phyloP scores from a whole-genome alignment of 495 filamentous ascomycete species.

The Neurospora hispaniola region DNA sequence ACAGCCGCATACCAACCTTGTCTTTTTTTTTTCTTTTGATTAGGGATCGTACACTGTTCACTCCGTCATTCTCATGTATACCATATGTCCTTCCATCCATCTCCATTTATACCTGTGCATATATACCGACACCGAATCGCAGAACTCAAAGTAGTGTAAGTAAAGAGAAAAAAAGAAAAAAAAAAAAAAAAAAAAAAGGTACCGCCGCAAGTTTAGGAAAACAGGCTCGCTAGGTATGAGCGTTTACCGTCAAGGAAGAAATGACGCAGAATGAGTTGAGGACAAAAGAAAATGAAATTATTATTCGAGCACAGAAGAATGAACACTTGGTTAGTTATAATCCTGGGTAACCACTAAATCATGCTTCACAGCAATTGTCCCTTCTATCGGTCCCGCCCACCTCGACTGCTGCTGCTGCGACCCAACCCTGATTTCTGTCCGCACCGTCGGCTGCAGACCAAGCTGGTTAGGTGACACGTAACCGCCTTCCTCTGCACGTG shows the following conservation, averaged over 20 bases:
- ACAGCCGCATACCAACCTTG: background rate
- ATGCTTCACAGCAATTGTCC: background rate
- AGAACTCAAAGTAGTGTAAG: background rate
- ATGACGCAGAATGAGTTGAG: background rate
- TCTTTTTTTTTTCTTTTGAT: background rate
- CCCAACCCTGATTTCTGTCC: conserved; percentile 14
- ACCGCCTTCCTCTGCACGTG: background rate
- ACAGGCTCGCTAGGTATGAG: background rate
- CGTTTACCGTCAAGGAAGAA: background rate
- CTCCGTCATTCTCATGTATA: background rate
- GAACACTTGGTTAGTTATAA: background rate
- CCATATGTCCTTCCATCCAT: background rate
- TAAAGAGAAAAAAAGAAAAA: no score
- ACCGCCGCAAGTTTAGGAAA: background rate
- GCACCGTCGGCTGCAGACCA: conserved; percentile 13
- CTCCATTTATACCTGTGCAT: background rate
- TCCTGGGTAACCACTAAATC: background rate
- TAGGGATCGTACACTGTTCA: background rate
- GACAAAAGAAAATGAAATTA: background rate
- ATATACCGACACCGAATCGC: background rate
- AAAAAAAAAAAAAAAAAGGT: background rate
- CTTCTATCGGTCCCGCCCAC: background rate
- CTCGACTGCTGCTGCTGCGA: background rate
- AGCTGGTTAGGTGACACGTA: conserved; percentile 1
- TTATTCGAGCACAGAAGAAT: no score